Evolutionary conservation across 305 asterid genomes (phyloP), one percentile per base, ranked within the genome.

Genomic region (Plantago rigida): DNA sequence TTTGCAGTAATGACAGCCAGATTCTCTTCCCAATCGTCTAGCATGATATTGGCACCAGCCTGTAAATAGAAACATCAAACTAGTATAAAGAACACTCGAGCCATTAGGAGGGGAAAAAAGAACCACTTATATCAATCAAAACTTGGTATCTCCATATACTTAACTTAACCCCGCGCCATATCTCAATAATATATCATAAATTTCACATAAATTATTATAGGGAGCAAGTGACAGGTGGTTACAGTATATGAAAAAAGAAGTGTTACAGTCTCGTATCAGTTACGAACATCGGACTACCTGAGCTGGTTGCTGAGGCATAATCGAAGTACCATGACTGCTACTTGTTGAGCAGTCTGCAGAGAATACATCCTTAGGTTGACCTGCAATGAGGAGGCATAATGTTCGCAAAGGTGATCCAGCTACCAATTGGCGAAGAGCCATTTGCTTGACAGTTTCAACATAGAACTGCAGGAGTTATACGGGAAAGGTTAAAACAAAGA

Each of bases 1-100:
- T 93, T 93, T 60, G 99, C 97, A 57, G 93, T 77, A 57, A 93
- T 89, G 70, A 93, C 95, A 0, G 99, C 99, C 83, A 93, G 77
- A 79, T 89, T 89, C 72, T 87, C 96, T 75, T 93, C 92, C 99
- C 99, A 93, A 75, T 84, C 94, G 71, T 89, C 94, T 79, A 93
- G 83, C 96, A 93, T 84, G 75, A 82, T 80, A 73, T 80, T 85
- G 60, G 73, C 81, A 63, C 82, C 84, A 69, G 79, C 65, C 94
- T 88, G 77, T 62, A 36, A 42, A 42, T 44, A 65, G n/a, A 54
- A 74, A 69, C 36, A 63, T 24, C 42, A 19, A 63, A 45, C 9
- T 14, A 15, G 15, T 4, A 58, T 14, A 4, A 29, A 4, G 36
- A 17, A 53, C 19, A 42, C n/a, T 48, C 45, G 11, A 64, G 59